A percentile compares a stretch with the other conserved stretches of the same genome.
Conservation (phyloP, 139 green algal genomes). For the Ostreobium quekettii region DNA sequence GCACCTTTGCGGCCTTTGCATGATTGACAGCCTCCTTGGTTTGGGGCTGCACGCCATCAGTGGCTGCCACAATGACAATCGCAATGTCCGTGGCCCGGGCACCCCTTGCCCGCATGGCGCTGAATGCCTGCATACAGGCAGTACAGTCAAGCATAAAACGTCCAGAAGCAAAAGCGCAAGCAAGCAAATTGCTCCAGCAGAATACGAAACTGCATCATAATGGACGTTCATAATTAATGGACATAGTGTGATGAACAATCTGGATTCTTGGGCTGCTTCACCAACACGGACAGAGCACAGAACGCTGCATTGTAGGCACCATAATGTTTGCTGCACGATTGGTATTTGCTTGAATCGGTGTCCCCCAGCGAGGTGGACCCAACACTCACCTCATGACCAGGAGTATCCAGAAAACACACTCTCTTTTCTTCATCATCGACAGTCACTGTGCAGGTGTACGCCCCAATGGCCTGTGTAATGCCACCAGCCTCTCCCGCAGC, state of each 20-base stretch:
- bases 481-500: constrained; percentile 91
- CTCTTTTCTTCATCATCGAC: constrained; percentile 44
- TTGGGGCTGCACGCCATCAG: constrained; percentile 94
- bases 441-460: constrained; percentile 78
- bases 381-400: constrained; percentile 78
- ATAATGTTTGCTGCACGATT: too few species aligned
- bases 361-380: too few species aligned
- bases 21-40: constrained; percentile 89
- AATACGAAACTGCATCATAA: too few species aligned
- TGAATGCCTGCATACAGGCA: constrained; percentile 78
- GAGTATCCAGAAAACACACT: constrained; percentile 97
- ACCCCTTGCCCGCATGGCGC: constrained; percentile 87
- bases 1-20: constrained; percentile 82
- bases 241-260: too few species aligned
- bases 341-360: too few species aligned
- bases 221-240: too few species aligned
- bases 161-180: not conserved
- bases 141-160: not conserved
- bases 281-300: too few species aligned
- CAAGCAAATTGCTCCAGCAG: constrained; percentile 11
- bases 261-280: too few species aligned
- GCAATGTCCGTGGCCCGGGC: constrained; percentile 91
- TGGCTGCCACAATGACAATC: constrained; percentile 93
- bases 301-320: too few species aligned
- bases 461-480: constrained; percentile 94